These are phyloP conservation scores for Hymenoscyphus repandus DNA, from an alignment of 2,329 filamentous ascomycete genomes.

Conservation along the genomic window DNA sequence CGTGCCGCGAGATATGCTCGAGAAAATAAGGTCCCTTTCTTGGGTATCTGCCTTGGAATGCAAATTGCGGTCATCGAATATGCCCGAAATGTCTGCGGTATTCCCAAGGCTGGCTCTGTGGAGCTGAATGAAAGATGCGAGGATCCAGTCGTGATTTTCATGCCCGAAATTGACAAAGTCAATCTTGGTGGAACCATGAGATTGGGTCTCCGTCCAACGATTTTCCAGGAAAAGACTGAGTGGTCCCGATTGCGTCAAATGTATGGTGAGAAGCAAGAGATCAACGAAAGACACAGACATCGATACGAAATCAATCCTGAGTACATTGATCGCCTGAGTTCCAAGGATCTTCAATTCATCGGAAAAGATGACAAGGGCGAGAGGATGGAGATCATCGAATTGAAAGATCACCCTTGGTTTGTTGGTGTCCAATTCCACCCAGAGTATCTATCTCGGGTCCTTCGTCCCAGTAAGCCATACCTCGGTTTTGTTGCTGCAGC, in stretches of 20 bases:
- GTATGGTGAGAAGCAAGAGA: constrained; percentile 54
- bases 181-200: constrained; percentile 77
- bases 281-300: constrained; percentile 77
- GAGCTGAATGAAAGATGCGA: constrained; percentile 30
- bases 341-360: constrained; percentile 67
- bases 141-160: constrained; percentile 66
- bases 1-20: constrained; percentile 81
- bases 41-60: constrained; percentile 72
- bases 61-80: constrained; percentile 90
- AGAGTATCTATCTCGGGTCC: constrained; percentile 73
- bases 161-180: constrained; percentile 80
- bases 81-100: constrained; percentile 68
- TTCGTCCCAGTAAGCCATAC: constrained; percentile 70
- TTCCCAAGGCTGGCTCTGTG: constrained; percentile 38
- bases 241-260: constrained; percentile 74
- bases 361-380: constrained; percentile 74
- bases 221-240: constrained; percentile 70
- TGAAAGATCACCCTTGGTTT: constrained; percentile 79
- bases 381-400: constrained; percentile 78
- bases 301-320: constrained; percentile 87
- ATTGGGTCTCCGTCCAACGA: constrained; percentile 66
- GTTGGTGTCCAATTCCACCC: constrained; percentile 87
- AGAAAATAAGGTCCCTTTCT: constrained; percentile 71
- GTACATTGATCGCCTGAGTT: constrained; percentile 62
- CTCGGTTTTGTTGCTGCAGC: constrained; percentile 80